Evolutionary conservation across 2,329 filamentous ascomycete species (phyloP).

Genomic region (Ustilaginoidea virens): DNA sequence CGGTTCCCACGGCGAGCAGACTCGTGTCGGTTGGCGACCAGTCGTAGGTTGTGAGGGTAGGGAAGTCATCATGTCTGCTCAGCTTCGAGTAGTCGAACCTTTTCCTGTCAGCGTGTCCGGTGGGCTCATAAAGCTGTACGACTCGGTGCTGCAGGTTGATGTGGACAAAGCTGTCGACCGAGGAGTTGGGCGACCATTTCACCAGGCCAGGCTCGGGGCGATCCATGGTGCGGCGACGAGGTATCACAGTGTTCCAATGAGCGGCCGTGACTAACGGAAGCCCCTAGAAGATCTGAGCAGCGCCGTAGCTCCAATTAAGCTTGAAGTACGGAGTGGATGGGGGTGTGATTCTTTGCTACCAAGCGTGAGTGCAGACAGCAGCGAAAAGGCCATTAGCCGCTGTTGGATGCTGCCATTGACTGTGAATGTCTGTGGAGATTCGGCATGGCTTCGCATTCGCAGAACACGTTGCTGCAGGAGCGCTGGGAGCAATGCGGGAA

Average conservation of each 20-base stretch:
- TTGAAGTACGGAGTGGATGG: no score
- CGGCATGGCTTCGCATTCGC: slow-evolving; percentile 4
- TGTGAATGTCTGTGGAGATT: neutral
- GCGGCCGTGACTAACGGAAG: no score
- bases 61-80: slow-evolving; percentile 46
- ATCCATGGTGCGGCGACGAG: slow-evolving; percentile 26
- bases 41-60: slow-evolving; percentile 48
- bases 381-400: slow-evolving; percentile 2
- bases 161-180: slow-evolving; percentile 45
- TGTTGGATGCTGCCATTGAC: slow-evolving; percentile 5
- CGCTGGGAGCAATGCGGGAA: no score
- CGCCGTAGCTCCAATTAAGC: no score
- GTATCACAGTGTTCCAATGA: neutral
- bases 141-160: slow-evolving; percentile 49
- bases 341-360: no score
- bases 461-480: no score
- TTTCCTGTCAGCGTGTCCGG: slow-evolving; percentile 39
- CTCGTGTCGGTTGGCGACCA: slow-evolving; percentile 48
- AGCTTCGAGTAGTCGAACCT: slow-evolving; percentile 42
- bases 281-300: no score
- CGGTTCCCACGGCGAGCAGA: slow-evolving; percentile 60
- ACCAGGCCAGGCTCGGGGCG: slow-evolving; percentile 47
- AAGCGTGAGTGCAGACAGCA: neutral
- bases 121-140: slow-evolving; percentile 48
- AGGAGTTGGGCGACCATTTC: slow-evolving; percentile 48